These are phyloP conservation scores for Plasmodium gonderi DNA, from an alignment of 169 alveolate genomes.

Conservation along the genomic window DNA sequence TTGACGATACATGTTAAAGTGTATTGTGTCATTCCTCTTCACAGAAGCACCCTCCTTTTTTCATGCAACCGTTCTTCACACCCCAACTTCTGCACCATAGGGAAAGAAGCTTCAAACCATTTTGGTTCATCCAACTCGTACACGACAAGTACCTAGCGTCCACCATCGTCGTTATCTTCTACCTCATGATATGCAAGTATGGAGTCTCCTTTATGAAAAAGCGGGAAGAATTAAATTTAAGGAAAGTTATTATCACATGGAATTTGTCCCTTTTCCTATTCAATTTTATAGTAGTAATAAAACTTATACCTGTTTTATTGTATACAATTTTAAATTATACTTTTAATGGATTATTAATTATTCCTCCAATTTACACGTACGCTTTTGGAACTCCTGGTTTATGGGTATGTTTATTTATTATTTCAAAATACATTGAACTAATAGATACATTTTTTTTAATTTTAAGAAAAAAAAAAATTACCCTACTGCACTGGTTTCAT, in stretches of 20 bases:
- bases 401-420: slow-evolving; percentile 84
- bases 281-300: slow-evolving; percentile 79
- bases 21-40: too few species aligned
- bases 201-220: slow-evolving; percentile 81
- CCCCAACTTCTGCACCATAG: background rate
- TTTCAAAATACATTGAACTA: slow-evolving; percentile 88
- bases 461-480: slow-evolving; percentile 80
- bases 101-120: slow-evolving; percentile 75
- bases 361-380: slow-evolving; percentile 81
- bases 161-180: slow-evolving; percentile 74
- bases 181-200: slow-evolving; percentile 79
- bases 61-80: slow-evolving; percentile 14
- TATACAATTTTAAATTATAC: slow-evolving; percentile 73
- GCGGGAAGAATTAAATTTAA: slow-evolving; percentile 75
- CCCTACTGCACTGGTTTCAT: slow-evolving; percentile 90
- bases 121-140: slow-evolving; percentile 36
- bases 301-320: slow-evolving; percentile 24
- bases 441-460: slow-evolving; percentile 87
- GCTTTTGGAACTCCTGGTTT: slow-evolving; percentile 86
- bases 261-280: slow-evolving; percentile 82
- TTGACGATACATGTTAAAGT: too few species aligned
- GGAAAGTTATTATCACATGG: slow-evolving; percentile 81
- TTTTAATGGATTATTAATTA: slow-evolving; percentile 78
- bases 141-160: slow-evolving; percentile 75
- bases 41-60: background rate